Evolutionary conservation across 768 basidiomycete species (phyloP).

Genomic region (Russula olivacea): DNA sequence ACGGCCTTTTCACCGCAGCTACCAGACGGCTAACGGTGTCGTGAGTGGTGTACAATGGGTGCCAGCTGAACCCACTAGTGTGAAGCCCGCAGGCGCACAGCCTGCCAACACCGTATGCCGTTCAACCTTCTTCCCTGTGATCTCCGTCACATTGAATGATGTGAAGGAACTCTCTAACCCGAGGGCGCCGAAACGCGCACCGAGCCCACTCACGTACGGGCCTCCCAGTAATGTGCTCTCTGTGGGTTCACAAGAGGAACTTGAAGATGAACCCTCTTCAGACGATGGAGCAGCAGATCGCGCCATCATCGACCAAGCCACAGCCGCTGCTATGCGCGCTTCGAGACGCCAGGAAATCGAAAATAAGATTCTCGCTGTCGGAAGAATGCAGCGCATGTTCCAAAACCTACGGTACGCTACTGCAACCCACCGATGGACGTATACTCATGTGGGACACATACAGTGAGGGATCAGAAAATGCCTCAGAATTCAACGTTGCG

Average conservation of each 20-base stretch:
- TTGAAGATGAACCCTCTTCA: conserved; percentile 56
- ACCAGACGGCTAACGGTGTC: too few species aligned
- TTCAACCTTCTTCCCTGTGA: too few species aligned
- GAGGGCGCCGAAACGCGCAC: too few species aligned
- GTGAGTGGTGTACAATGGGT: too few species aligned
- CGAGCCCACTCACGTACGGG: too few species aligned
- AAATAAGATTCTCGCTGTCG: conserved; percentile 91
- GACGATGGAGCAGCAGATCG: conserved; percentile 43
- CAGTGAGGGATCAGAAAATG: conserved; percentile 77
- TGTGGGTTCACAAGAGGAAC: conserved; percentile 93
- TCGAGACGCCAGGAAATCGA: conserved; percentile 73
- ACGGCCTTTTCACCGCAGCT: too few species aligned
- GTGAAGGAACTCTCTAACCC: too few species aligned
- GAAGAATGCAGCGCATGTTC: conserved; percentile 86
- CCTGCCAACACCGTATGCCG: too few species aligned
- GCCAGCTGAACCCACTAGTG: too few species aligned
- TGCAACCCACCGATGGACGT: neutral
- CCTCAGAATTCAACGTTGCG: conserved; percentile 57
- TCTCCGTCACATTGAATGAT: too few species aligned
- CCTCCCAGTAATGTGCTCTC: too few species aligned
- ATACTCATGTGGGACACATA: conserved; percentile 5
- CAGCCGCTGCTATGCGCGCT: conserved; percentile 6
- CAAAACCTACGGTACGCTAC: conserved; percentile 70
- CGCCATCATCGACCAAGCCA: conserved; percentile 10
- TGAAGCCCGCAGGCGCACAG: too few species aligned